A percentile compares a stretch with the other conserved stretches of the same genome.
These are phyloP conservation scores for Thymus quinquecostatus DNA, from an alignment of 257 asterid genomes.

Conservation along the genomic window DNA sequence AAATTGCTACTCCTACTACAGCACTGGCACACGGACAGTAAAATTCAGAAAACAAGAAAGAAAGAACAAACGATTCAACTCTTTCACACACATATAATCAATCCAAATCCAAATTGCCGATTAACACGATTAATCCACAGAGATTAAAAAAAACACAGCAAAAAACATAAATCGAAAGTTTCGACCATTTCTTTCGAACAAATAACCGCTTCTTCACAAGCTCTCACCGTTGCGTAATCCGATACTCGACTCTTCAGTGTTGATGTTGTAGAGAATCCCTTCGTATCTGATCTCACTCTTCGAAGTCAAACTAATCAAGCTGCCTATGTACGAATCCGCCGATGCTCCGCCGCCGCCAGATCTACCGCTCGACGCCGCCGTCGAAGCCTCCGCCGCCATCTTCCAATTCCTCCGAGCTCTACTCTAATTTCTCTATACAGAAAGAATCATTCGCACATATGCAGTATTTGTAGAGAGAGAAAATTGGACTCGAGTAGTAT, in stretches of 20 bases:
- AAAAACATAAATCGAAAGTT: no score
- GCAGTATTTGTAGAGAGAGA: not conserved
- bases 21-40: not conserved
- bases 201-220: not conserved
- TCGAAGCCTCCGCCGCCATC: conserved; percentile 78
- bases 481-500: no score
- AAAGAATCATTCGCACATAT: not conserved
- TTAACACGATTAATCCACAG: not conserved
- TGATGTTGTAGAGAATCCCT: conserved; percentile 83
- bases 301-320: conserved; percentile 92
- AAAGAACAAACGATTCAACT: not conserved
- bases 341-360: conserved; percentile 66
- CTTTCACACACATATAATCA: not conserved
- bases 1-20: not conserved
- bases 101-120: conserved; percentile 13
- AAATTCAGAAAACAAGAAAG: not conserved
- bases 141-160: not conserved
- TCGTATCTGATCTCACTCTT: conserved; percentile 97
- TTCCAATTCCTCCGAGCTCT: not conserved
- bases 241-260: conserved; percentile 95
- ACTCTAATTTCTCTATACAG: not conserved
- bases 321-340: conserved; percentile 91
- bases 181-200: not conserved
- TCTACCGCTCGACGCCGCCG: conserved; percentile 54
- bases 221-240: conserved; percentile 83